Evolutionary conservation across 148 eudicot species (phyloP), one percentile per base, ranked within the genome.

Genomic region (Polygonum maritimum): DNA sequence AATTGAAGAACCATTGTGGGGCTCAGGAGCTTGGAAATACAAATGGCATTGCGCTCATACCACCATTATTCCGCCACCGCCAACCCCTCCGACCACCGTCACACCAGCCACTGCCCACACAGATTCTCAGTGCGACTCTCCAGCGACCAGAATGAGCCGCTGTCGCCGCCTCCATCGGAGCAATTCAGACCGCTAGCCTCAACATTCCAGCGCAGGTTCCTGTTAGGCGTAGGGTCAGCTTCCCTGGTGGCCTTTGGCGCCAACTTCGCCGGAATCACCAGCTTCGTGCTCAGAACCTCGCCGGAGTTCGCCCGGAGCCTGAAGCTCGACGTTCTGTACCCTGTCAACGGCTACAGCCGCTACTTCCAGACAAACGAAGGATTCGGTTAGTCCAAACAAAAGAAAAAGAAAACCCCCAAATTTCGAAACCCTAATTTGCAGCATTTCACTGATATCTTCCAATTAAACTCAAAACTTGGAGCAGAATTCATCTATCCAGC

Each of bases 401-500:
- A 8, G 9, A 60, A 31, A 26, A 3, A 26, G 31, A 26, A 26
- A 26, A 26, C 1, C 35, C 69, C 36, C 12, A 11, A 26, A 60
- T 60, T 31, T 38, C 69, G 31, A 60, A 60, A 11, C 31, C 21
- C 57, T 54, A 19, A 7, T 54, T 15, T 16, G 19, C 19, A 15
- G 55, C 4, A 16, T 16, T 57, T 8, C 63, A 57, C 21, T 57
- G 13, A 19, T 18, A 3, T 19, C 19, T 57, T 57, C 2, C 11
- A 3, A 4, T 7, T 7, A 58, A 21, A 33, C 65, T 26, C 38
- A 26, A 22, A 67, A 4, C 36, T 67, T 67, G 44, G 80, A 26
- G 38, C 90, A 95, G 98, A 95, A 78, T 95, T 95, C 83, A 78
- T 91, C 77, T 92, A 91, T 75, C 97, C 99, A 60, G 89, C 86